These are phyloP conservation scores for Picochlorum sp. DNA, from an alignment of 139 green algal genomes.

Conservation along the genomic window DNA sequence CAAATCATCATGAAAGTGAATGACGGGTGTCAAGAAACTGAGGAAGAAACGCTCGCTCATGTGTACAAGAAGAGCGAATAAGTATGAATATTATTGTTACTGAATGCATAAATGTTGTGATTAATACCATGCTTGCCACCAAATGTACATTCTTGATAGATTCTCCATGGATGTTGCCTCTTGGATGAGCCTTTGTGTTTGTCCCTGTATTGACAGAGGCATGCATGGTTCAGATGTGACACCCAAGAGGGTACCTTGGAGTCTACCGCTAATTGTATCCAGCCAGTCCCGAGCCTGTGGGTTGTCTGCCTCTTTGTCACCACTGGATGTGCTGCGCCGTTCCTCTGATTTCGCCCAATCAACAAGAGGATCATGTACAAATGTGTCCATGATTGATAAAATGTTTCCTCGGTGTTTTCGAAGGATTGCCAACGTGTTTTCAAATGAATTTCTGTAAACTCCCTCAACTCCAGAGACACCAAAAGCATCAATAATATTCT, in stretches of 20 bases:
- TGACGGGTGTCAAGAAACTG: constrained; percentile 50
- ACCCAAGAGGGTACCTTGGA: constrained; percentile 79
- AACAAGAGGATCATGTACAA: constrained; percentile 94
- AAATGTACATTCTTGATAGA: constrained; percentile 88
- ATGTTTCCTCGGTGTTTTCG: constrained; percentile 60
- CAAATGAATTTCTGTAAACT: constrained; percentile 66
- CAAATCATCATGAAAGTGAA: constrained; percentile 33
- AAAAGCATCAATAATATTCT: constrained; percentile 94
- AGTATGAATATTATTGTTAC: background rate
- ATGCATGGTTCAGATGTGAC: constrained; percentile 69
- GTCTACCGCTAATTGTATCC: constrained; percentile 59
- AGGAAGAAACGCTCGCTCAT: constrained; percentile 30
- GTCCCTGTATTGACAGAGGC: constrained; percentile 73
- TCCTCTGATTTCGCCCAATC: constrained; percentile 59
- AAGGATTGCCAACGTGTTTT: constrained; percentile 76
- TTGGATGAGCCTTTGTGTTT: constrained; percentile 77
- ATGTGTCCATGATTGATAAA: constrained; percentile 90
- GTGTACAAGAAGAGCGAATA: constrained; percentile 4
- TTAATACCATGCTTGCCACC: constrained; percentile 78
- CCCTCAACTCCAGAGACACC: constrained; percentile 86
- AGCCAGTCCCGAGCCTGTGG: constrained; percentile 69
- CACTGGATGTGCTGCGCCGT: background rate
- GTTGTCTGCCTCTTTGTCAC: constrained; percentile 42
- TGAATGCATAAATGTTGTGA: background rate
- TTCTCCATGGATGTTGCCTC: constrained; percentile 82